Evolutionary conservation across 2,329 filamentous ascomycete species (phyloP).

Genomic region (Stemphylium vesicarium): DNA sequence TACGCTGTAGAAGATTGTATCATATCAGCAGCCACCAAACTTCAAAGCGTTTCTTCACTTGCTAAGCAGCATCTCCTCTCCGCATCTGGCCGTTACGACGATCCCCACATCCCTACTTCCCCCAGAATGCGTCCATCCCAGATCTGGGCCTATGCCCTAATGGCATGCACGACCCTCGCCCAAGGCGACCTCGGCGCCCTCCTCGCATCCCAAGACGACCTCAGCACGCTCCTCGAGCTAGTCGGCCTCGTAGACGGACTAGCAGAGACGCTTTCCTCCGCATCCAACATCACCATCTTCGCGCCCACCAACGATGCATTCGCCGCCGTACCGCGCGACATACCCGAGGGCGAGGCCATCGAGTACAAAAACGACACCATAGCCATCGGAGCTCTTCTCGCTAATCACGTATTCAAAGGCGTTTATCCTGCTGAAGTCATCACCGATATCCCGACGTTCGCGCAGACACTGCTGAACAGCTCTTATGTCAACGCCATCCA

Average conservation of each 20-base stretch:
- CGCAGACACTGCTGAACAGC: constrained; percentile 58
- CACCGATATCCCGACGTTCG: constrained; percentile 50
- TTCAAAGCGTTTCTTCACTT: not conserved
- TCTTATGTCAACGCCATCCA: constrained; percentile 42
- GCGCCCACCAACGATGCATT: constrained; percentile 63
- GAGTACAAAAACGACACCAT: constrained; percentile 43
- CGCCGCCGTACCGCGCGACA: constrained; percentile 28
- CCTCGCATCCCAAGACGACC: constrained; percentile 39
- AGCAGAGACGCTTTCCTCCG: constrained; percentile 44
- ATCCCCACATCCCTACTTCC: not conserved
- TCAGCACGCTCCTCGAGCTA: constrained; percentile 44
- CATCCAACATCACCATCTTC: constrained; percentile 62
- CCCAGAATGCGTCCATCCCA: constrained; percentile 25
- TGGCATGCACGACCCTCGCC: constrained; percentile 31
- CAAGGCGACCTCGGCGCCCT: constrained; percentile 42
- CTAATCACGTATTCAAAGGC: constrained; percentile 64
- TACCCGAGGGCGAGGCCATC: constrained; percentile 35
- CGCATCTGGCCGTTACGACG: not conserved
- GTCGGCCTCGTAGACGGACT: constrained; percentile 49
- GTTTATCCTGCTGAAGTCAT: constrained; percentile 50
- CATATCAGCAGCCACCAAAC: not conserved
- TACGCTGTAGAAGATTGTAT: not conserved
- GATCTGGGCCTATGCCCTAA: constrained; percentile 21
- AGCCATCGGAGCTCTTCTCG: constrained; percentile 55
- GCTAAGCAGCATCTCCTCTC: not conserved